A percentile compares a stretch with the other conserved stretches of the same genome.
phyloP scores from a whole-genome alignment of 306 rosid species.

The Quercus berberidifolia region DNA sequence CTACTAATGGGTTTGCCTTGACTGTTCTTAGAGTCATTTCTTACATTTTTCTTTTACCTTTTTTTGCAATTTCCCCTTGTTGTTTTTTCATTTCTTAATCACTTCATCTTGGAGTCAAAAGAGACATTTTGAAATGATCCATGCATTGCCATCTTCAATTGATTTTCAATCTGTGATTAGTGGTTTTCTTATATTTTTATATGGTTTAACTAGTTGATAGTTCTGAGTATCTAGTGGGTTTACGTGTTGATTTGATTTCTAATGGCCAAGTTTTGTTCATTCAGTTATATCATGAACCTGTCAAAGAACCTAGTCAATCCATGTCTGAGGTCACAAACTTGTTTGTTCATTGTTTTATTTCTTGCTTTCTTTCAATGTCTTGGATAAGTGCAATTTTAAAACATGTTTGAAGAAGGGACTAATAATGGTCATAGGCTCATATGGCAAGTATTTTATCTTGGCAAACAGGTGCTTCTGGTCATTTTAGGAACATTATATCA shows the following conservation, averaged over 20 bases:
- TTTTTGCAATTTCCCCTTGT: background rate
- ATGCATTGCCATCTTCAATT: background rate
- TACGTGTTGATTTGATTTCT: background rate
- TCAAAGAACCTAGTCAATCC: background rate
- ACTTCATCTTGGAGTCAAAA: background rate
- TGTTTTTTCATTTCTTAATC: background rate
- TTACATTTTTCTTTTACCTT: background rate
- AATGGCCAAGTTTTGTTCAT: background rate
- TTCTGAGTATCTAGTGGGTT: background rate
- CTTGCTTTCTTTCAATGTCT: background rate
- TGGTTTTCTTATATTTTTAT: background rate
- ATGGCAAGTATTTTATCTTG: no score
- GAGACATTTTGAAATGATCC: background rate
- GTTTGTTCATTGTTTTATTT: background rate
- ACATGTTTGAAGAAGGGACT: background rate
- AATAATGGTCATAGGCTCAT: background rate
- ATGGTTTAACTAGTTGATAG: conserved; percentile 1
- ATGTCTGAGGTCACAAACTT: background rate
- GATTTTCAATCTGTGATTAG: background rate
- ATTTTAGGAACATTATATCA: background rate
- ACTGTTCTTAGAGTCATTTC: background rate
- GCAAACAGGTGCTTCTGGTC: no score
- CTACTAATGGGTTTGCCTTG: background rate
- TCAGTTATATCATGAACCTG: background rate
- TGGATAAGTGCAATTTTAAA: background rate